These are phyloP conservation scores for Neonectria coccinea DNA, from an alignment of 2,329 filamentous ascomycete species.

Conservation along the genomic window DNA sequence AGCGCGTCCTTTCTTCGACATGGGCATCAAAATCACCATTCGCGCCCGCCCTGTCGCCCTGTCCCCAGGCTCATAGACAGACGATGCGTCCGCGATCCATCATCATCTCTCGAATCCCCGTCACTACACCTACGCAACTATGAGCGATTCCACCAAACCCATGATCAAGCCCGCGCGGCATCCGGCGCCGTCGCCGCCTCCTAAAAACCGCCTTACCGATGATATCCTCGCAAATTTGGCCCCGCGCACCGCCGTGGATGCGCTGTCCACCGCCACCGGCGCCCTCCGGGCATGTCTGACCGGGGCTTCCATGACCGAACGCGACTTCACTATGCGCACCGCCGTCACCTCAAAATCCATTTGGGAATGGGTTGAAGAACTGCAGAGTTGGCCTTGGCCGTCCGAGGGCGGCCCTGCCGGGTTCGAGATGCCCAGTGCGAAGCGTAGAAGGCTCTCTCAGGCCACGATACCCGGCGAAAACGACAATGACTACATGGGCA, in stretches of 20 bases:
- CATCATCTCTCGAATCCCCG: conserved; percentile 31
- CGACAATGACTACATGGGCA: conserved; percentile 71
- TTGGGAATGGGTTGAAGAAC: conserved; percentile 80
- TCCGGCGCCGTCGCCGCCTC: conserved; percentile 57
- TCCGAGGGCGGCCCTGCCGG: conserved; percentile 61
- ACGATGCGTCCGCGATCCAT: conserved; percentile 44
- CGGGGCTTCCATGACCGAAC: conserved; percentile 71
- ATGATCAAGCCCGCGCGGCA: conserved; percentile 51
- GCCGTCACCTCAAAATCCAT: conserved; percentile 78
- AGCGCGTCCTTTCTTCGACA: conserved; percentile 43
- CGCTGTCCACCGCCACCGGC: conserved; percentile 66
- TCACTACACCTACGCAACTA: conserved; percentile 43
- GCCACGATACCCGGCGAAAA: conserved; percentile 38
- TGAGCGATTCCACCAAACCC: conserved; percentile 50
- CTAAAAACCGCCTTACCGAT: conserved; percentile 59
- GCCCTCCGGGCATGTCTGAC: conserved; percentile 70
- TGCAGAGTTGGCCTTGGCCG: conserved; percentile 71
- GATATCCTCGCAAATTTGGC: conserved; percentile 72
- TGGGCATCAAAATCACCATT: conserved; percentile 44
- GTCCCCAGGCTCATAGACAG: conserved; percentile 46
- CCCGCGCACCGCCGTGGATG: conserved; percentile 70
- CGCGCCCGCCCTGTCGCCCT: conserved; percentile 39
- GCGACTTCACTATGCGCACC: conserved; percentile 77
- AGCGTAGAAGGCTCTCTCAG: conserved; percentile 55
- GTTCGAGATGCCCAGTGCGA: conserved; percentile 62